Base-by-base conservation (phyloP, 2,329 filamentous ascomycete genomes). In the Pseudogymnoascus verrucosus region DNA sequence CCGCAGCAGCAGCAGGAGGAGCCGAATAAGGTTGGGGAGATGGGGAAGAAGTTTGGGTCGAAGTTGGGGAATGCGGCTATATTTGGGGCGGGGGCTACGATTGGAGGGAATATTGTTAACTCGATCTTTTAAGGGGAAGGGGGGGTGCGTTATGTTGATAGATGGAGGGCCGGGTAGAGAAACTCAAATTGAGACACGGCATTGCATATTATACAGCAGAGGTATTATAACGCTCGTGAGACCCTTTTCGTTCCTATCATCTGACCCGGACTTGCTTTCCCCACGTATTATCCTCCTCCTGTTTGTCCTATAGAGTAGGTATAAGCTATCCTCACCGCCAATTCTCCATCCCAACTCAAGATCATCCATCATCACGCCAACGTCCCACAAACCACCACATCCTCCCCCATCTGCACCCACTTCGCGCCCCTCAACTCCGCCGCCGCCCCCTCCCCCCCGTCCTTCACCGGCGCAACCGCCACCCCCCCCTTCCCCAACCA, bases 11-110 rank as follows among this genome's bases (percentile, higher is more conserved):
- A 74, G 74, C 78, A 74, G 65, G 79, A 77, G 69, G 77, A 76
- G 16, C 70, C 74, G 36, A 78, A 78, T 11, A 80, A 79, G 36
- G 78, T 79, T 47, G 80, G 78, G 7, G 82, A 91, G 76, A 84
- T 87, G 63, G 92, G 91, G 63, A 96, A 96, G 86, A 97, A 97
- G 79, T 90, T 97, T 76, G 93, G 93, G 69, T 96, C 96, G 85
- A 98, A 97, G 82, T 76, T 93, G 72, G 93, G 93, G 5, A 87
- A 87, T 70, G 82, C 83, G 51, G 91, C 92, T 28, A 91, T 97
- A 69, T 96, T 96, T 71, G 93, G 93, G 75, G 93, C 93, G 59
- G 93, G 93, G 76, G 93, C 93, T 60, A 95, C 91, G 1, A 89
- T 96, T 67, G 93, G 93, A 73, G 85, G 89, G 69, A 95, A 96